Evolutionary conservation across 176 grass and related monocot genomes (phyloP).

Genomic region (Eremochloa ophiuroides): DNA sequence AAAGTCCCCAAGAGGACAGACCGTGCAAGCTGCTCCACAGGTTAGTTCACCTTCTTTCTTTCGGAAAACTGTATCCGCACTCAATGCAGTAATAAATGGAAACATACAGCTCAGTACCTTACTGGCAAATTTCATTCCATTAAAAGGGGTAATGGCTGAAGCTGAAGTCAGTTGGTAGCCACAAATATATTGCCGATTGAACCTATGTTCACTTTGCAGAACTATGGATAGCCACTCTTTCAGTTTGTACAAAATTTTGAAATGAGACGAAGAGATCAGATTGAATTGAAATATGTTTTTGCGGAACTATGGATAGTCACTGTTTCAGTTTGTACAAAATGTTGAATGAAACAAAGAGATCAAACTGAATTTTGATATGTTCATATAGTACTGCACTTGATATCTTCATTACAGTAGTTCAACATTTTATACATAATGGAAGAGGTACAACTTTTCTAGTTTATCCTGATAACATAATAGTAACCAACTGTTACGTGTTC

Average conservation of each 20-base stretch:
- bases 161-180: not conserved
- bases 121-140: conserved; percentile 2
- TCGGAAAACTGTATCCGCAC: not conserved
- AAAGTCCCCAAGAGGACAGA: conserved; percentile 53
- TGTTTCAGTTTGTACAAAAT: not conserved
- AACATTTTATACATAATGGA: not conserved
- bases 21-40: conserved; percentile 32
- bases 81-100: not conserved
- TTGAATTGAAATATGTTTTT: conserved; percentile 2
- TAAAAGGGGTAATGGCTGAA: not conserved
- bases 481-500: conserved; percentile 19
- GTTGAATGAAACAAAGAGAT: not conserved
- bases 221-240: not conserved
- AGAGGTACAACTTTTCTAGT: not conserved
- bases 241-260: not conserved
- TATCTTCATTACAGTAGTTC: conserved; percentile 10
- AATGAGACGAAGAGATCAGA: not conserved
- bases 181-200: not conserved
- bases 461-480: conserved; percentile 7
- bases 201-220: not conserved
- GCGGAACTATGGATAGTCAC: no score
- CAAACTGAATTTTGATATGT: conserved; percentile 1
- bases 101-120: not conserved
- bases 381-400: conserved; percentile 12
- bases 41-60: conserved; percentile 32